phyloP scores from a whole-genome alignment of 768 basidiomycete genomes.

The Solioccasus polychromus region DNA sequence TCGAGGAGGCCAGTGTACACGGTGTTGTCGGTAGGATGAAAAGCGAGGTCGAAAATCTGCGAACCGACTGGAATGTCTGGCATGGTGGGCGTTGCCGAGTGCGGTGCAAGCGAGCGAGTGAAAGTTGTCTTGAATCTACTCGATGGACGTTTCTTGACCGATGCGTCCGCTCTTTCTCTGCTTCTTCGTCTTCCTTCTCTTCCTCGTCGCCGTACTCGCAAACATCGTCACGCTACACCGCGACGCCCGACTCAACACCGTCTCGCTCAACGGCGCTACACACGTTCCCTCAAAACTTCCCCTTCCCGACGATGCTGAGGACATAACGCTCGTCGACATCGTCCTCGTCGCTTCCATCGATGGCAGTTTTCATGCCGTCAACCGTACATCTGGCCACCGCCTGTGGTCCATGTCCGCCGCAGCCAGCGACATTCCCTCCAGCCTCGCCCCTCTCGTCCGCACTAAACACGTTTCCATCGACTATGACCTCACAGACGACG shows the following conservation, averaged over 20 bases:
- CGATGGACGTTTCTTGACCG: constrained; percentile 30
- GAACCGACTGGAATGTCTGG: constrained; percentile 67
- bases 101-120: not conserved
- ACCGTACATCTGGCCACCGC: constrained; percentile 75
- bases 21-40: constrained; percentile 72
- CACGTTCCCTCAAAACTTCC: constrained; percentile 8
- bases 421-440: constrained; percentile 44
- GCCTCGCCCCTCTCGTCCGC: constrained; percentile 70
- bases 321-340: constrained; percentile 71
- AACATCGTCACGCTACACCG: constrained; percentile 31
- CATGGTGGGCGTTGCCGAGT: constrained; percentile 30
- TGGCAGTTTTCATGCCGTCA: constrained; percentile 92
- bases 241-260: constrained; percentile 22
- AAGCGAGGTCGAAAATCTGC: constrained; percentile 87
- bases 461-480: constrained; percentile 61
- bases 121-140: too few relatives aligned
- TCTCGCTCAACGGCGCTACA: constrained; percentile 19
- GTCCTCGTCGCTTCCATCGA: constrained; percentile 92
- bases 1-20: constrained; percentile 79
- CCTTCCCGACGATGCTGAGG: constrained; percentile 26
- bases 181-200: constrained; percentile 24
- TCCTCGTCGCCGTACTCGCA: constrained; percentile 31
- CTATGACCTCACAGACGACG: constrained; percentile 55
- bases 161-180: constrained; percentile 34
- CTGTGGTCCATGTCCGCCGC: constrained; percentile 87